These are phyloP conservation scores for Podaxis pistillaris DNA, from an alignment of 768 basidiomycete species.

Conservation along the genomic window DNA sequence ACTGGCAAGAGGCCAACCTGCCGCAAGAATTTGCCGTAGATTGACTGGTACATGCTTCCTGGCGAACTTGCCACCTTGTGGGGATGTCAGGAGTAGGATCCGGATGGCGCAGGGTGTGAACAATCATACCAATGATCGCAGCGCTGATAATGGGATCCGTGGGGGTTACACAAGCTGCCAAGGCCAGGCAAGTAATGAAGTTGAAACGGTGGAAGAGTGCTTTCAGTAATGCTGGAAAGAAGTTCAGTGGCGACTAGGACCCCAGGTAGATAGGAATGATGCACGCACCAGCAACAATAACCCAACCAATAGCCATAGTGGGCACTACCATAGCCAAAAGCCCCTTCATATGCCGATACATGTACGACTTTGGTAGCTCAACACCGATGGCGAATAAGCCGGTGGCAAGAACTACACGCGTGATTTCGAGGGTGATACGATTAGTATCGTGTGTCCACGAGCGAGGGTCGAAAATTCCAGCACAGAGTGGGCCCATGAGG, in stretches of 20 bases:
- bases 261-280: not conserved
- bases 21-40: slow-evolving; percentile 77
- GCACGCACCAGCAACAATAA: slow-evolving; percentile 62
- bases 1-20: slow-evolving; percentile 22
- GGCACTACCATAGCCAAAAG: slow-evolving; percentile 71
- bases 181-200: slow-evolving; percentile 75
- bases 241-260: not conserved
- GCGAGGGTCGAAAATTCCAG: slow-evolving; percentile 73
- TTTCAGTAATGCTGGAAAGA: slow-evolving; percentile 55
- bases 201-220: slow-evolving; percentile 69
- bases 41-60: slow-evolving; percentile 67
- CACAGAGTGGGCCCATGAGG: slow-evolving; percentile 69
- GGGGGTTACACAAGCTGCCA: slow-evolving; percentile 88
- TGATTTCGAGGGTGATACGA: slow-evolving; percentile 77
- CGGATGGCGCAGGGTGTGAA: not conserved
- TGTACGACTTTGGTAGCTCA: slow-evolving; percentile 85
- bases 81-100: not conserved
- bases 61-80: slow-evolving; percentile 67
- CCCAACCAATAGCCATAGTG: slow-evolving; percentile 85
- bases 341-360: slow-evolving; percentile 75
- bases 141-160: slow-evolving; percentile 95
- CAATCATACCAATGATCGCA: slow-evolving; percentile 61
- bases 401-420: slow-evolving; percentile 84
- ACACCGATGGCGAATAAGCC: slow-evolving; percentile 96
- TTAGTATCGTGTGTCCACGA: slow-evolving; percentile 58